phyloP scores from a whole-genome alignment of 495 filamentous ascomycete species.

The Penicillium flavigenum region DNA sequence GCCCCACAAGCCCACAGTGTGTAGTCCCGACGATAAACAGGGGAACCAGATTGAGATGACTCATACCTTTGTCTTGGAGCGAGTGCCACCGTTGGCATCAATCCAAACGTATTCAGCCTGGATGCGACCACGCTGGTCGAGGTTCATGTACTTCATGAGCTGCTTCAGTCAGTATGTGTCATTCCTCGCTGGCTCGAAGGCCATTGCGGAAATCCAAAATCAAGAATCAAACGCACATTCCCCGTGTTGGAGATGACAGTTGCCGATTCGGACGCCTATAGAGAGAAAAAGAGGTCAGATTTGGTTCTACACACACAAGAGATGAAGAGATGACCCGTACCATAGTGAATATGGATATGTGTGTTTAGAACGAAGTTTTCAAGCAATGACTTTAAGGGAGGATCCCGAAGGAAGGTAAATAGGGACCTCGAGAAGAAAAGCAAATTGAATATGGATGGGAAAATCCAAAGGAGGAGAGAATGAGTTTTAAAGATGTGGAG shows the following conservation, averaged over 20 bases:
- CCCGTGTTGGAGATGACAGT: slow-evolving; percentile 67
- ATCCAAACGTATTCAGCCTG: slow-evolving; percentile 99
- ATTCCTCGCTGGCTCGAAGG: slow-evolving; percentile 35
- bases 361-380: slow-evolving; percentile 34
- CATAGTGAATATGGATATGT: slow-evolving; percentile 48
- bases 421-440: slow-evolving; percentile 3
- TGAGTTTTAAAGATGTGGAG: slow-evolving; percentile 33
- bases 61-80: slow-evolving; percentile 91
- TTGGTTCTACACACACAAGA: not conserved
- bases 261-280: slow-evolving; percentile 48
- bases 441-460: slow-evolving; percentile 24
- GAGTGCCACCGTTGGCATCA: slow-evolving; percentile 71
- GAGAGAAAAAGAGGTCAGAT: slow-evolving; percentile 13
- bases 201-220: slow-evolving; percentile 39
- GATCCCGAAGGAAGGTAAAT: slow-evolving; percentile 22
- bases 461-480: slow-evolving; percentile 28
- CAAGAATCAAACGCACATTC: slow-evolving; percentile 57
- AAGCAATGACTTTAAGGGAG: slow-evolving; percentile 18
- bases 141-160: slow-evolving; percentile 88
- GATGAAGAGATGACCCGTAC: slow-evolving; percentile 26
- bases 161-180: slow-evolving; percentile 52
- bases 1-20: not conserved
- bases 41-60: slow-evolving; percentile 8
- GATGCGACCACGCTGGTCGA: slow-evolving; percentile 81
- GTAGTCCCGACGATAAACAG: not conserved